Percentiles rank a stretch among this genome's conserved stretches.
phyloP scores from a whole-genome alignment of 2,329 filamentous ascomycete genomes.

The Domatiomyces catenatus region DNA sequence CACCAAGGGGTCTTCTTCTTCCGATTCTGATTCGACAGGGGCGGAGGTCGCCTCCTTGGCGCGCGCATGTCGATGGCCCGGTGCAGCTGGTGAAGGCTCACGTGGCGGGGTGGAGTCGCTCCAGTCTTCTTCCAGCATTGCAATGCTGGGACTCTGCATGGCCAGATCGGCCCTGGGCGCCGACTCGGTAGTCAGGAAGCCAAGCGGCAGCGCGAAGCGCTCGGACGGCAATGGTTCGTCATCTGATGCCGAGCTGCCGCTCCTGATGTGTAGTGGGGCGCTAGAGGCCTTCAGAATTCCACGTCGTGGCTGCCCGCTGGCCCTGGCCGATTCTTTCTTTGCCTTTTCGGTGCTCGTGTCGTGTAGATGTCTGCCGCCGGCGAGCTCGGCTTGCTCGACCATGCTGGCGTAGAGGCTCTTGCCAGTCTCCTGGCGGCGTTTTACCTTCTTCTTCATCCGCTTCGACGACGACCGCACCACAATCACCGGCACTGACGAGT shows the following conservation, averaged over 20 bases:
- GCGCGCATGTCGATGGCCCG: neutral
- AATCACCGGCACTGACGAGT: constrained; percentile 82
- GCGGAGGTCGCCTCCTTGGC: neutral
- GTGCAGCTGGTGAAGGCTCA: constrained; percentile 1
- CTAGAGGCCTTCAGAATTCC: neutral
- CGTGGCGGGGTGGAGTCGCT: constrained; percentile 1
- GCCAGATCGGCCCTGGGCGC: constrained; percentile 14
- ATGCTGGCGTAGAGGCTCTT: constrained; percentile 66
- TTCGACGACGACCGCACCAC: constrained; percentile 79
- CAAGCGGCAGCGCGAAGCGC: constrained; percentile 15
- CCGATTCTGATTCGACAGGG: constrained; percentile 1
- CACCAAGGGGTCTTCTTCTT: constrained; percentile 7
- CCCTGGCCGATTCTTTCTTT: neutral
- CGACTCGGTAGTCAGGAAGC: constrained; percentile 13
- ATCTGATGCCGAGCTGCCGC: constrained; percentile 9
- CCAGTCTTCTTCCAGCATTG: constrained; percentile 11
- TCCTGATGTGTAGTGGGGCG: neutral
- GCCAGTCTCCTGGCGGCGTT: constrained; percentile 60
- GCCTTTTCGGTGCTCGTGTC: constrained; percentile 32
- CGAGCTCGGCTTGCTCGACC: constrained; percentile 46
- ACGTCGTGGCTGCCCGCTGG: neutral
- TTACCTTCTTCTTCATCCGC: constrained; percentile 76
- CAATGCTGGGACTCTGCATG: constrained; percentile 15
- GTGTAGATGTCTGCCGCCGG: constrained; percentile 36
- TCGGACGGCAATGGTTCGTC: constrained; percentile 10